Conservation (phyloP, 805 yeast genomes). For the Grigorovia humatica region DNA sequence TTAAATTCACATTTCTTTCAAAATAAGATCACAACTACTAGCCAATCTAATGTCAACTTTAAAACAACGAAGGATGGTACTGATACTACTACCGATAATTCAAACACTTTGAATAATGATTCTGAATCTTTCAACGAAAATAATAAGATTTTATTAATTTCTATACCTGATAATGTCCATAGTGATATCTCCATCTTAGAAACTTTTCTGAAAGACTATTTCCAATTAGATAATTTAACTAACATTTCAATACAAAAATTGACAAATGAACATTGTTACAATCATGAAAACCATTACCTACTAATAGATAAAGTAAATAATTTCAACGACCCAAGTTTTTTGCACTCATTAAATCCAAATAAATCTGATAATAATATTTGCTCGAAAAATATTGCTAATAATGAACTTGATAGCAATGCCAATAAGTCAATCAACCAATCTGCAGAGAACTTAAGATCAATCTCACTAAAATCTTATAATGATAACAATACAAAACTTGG, state of each 20-base stretch:
- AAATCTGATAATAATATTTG: background rate
- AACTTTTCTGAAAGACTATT: slow-evolving; percentile 24
- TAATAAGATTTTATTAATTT: slow-evolving; percentile 22
- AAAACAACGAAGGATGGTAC: background rate
- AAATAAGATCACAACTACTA: too few relatives aligned
- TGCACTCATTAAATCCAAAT: slow-evolving; percentile 14
- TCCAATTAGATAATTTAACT: slow-evolving; percentile 21
- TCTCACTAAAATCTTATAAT: too few relatives aligned
- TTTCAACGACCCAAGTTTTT: slow-evolving; percentile 21
- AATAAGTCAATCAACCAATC: too few relatives aligned
- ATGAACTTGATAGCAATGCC: background rate
- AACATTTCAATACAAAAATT: slow-evolving; percentile 24
- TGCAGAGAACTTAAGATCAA: too few relatives aligned
- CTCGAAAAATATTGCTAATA: background rate
- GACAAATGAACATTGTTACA: slow-evolving; percentile 20
- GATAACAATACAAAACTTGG: too few relatives aligned
- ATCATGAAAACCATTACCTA: slow-evolving; percentile 27
- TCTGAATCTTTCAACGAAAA: slow-evolving; percentile 5
- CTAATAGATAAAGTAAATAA: slow-evolving; percentile 23
- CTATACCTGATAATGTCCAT: slow-evolving; percentile 26
- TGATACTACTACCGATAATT: background rate
- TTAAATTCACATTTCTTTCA: slow-evolving; percentile 16
- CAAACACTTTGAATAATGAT: slow-evolving; percentile 5
- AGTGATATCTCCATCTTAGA: slow-evolving; percentile 23
- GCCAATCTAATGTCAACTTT: background rate